phyloP scores from a whole-genome alignment of 371 early-diverging fungal genomes.

The Rhizomucor miehei region DNA sequence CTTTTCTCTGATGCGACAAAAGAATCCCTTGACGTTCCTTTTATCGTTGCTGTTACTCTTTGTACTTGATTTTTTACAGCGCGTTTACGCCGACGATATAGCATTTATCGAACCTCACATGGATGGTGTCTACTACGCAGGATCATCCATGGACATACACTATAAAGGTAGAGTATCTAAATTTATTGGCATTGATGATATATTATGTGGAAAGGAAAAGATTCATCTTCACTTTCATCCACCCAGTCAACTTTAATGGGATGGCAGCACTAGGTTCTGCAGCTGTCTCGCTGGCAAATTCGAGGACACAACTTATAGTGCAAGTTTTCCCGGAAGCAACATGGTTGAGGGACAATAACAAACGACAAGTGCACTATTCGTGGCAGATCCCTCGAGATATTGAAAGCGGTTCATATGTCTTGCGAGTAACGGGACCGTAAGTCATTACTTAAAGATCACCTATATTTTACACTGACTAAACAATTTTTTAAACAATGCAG shows the following conservation, averaged over 20 bases:
- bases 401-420: conserved; percentile 20
- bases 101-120: no score
- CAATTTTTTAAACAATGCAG: conserved; percentile 13
- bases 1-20: no score
- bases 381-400: conserved; percentile 34
- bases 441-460: no score
- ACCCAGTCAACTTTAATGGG: conserved; percentile 30
- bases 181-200: no score
- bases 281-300: conserved; percentile 12
- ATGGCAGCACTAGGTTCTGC: conserved; percentile 36
- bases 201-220: no score
- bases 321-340: conserved; percentile 13
- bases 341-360: conserved; percentile 8
- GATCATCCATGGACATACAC: no score
- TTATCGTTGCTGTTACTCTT: no score
- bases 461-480: background rate
- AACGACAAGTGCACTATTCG: conserved; percentile 3
- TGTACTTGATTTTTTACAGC: no score
- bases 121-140: no score
- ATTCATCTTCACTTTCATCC: background rate
- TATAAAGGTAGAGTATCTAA: no score
- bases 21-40: no score
- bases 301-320: conserved; percentile 10
- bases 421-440: conserved; percentile 35
- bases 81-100: no score